Evolutionary conservation across 305 asterid species (phyloP), one percentile per base, ranked within the genome.

Genomic region (Salvia sclarea): DNA sequence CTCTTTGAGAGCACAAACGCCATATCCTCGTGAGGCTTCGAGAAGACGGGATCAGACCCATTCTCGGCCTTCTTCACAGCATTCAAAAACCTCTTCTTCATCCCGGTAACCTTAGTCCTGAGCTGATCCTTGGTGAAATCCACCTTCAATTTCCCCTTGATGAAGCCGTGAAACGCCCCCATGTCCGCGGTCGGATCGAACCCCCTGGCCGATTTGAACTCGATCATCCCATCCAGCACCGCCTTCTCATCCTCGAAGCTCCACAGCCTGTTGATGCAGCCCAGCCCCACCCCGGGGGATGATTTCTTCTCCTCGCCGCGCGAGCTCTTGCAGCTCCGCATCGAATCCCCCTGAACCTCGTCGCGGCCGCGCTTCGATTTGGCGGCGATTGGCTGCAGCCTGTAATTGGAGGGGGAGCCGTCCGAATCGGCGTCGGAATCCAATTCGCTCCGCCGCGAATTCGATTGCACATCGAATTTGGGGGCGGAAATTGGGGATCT

Each of bases 201-300:
- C 2, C 87, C 90, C 33, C 74, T 75, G 9, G 31, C n/a, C 10
- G 61, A 58, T 70, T 58, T 80, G 69, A 76, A 82, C 6, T 87
- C 80, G 68, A 73, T 65, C 76, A 86, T 75, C 38, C 91, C 88
- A 41, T 70, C 75, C 48, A 90, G 74, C 16, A 88, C 17, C 10
- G 70, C 75, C 41, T 84, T 64, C 74, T 81, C 87, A 41, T 90
- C 93, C 52, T 76, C 85, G 10, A 76, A 73, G 52, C 80, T 68
- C 90, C 91, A 88, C 17, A 86, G 59, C 76, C 88, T 78, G 8
- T 65, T 68, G 20, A 64, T 64, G 45, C 40, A 18, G n/a, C 62
- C 76, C 24, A 28, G 3, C 44, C 44, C 69, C 50, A n/a, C 69
- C 71, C 24, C 53, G 17, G 79, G 38, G 5, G 61, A 13, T 28